Evolutionary conservation across 192 early-diverging fungal genomes (phyloP).

Genomic region (Dissophora ornata): DNA sequence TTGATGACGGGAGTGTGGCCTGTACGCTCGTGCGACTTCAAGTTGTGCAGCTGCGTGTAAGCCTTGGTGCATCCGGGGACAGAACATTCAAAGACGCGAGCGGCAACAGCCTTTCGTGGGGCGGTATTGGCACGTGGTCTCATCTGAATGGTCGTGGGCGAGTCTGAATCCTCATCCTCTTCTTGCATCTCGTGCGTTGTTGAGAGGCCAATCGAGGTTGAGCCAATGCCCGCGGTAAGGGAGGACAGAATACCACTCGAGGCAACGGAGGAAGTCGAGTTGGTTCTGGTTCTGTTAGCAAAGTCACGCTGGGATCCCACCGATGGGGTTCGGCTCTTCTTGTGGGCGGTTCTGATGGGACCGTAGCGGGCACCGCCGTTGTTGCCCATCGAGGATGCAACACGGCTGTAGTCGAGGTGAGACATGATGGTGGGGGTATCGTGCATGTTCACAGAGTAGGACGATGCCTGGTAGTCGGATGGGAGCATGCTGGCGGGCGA

Average conservation of each 20-base stretch:
- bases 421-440: slow-evolving; percentile 50
- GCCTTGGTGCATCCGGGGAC: slow-evolving; percentile 54
- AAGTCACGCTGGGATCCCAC: slow-evolving; percentile 39
- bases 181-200: slow-evolving; percentile 11
- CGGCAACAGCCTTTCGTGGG: slow-evolving; percentile 47
- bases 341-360: slow-evolving; percentile 17
- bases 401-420: slow-evolving; percentile 27
- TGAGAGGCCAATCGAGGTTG: slow-evolving; percentile 6
- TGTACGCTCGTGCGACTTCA: slow-evolving; percentile 63
- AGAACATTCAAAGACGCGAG: slow-evolving; percentile 60
- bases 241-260: slow-evolving; percentile 32
- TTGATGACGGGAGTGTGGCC: slow-evolving; percentile 60
- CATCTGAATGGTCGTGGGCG: slow-evolving; percentile 40
- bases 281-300: slow-evolving; percentile 34
- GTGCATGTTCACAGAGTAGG: slow-evolving; percentile 32
- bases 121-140: slow-evolving; percentile 24
- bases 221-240: slow-evolving; percentile 17
- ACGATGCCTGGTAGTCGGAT: slow-evolving; percentile 36
- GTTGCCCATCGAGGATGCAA: slow-evolving; percentile 20
- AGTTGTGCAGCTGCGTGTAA: slow-evolving; percentile 54
- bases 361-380: slow-evolving; percentile 5
- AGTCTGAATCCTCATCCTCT: slow-evolving; percentile 42
- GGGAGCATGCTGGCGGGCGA: slow-evolving; percentile 42
- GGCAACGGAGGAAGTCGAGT: slow-evolving; percentile 33
- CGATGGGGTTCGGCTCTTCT: slow-evolving; percentile 27